These are phyloP conservation scores for Entelexis sorbosivorans DNA, from an alignment of 1,139 yeast genomes.

Conservation along the genomic window DNA sequence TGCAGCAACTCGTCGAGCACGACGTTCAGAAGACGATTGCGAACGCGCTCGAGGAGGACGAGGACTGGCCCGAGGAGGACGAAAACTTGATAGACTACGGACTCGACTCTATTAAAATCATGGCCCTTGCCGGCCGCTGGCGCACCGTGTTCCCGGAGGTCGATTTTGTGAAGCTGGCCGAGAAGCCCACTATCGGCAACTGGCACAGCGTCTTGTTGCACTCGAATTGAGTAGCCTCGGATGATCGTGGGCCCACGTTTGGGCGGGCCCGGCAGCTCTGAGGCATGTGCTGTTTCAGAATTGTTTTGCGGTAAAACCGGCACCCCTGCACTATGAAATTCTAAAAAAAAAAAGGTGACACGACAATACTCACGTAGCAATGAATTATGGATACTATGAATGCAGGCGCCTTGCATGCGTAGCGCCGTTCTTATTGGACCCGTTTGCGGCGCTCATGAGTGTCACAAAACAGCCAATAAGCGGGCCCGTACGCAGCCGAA, in stretches of 20 bases:
- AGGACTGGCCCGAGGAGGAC: conserved; percentile 19
- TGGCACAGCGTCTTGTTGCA: conserved; percentile 12
- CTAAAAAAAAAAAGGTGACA: too few species aligned
- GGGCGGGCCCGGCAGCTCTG: too few species aligned
- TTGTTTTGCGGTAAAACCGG: neutral
- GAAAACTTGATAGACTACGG: conserved; percentile 19
- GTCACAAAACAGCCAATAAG: too few species aligned
- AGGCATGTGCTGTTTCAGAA: neutral
- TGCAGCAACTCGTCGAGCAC: conserved; percentile 1
- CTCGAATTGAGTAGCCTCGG: neutral
- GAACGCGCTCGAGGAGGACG: conserved; percentile 13
- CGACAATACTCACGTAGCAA: too few species aligned
- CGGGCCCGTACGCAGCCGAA: too few species aligned
- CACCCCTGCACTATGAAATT: too few species aligned
- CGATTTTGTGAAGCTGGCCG: conserved; percentile 17
- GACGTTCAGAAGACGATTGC: conserved; percentile 7
- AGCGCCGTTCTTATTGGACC: too few species aligned
- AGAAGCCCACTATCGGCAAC: conserved; percentile 12
- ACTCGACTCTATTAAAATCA: conserved; percentile 16
- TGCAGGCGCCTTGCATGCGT: too few species aligned
- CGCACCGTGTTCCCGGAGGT: conserved; percentile 10
- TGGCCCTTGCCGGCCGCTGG: conserved; percentile 19
- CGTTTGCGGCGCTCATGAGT: too few species aligned
- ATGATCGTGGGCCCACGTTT: too few species aligned
- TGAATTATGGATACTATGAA: too few species aligned